Conservation (phyloP, 2,329 filamentous ascomycete genomes). For the Zymoseptoria crescenta region DNA sequence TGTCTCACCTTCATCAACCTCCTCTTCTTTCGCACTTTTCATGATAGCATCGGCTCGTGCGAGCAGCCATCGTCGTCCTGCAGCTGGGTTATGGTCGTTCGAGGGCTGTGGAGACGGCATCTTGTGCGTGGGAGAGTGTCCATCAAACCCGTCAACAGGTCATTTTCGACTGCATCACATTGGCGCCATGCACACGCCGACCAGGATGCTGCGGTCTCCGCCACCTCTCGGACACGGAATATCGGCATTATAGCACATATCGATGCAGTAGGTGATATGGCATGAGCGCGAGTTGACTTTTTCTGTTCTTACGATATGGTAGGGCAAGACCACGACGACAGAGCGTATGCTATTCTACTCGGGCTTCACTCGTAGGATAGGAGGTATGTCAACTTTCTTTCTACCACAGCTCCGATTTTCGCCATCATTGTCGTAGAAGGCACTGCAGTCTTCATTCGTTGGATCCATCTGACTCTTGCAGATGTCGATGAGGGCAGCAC, state of each 20-base stretch:
- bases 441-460: not conserved
- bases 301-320: conserved; percentile 14
- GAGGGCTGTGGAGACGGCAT: conserved; percentile 1
- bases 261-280: conserved; percentile 57
- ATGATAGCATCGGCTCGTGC: not conserved
- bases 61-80: not conserved
- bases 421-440: not conserved
- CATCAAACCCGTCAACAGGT: not conserved
- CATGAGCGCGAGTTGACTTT: not conserved
- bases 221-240: conserved; percentile 59
- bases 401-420: not conserved
- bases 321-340: conserved; percentile 95
- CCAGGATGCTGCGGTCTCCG: conserved; percentile 1
- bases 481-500: conserved; percentile 96
- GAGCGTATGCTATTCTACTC: conserved; percentile 99
- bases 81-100: not conserved
- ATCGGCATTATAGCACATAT: conserved; percentile 99
- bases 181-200: conserved; percentile 1
- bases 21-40: not conserved
- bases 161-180: conserved; percentile 4
- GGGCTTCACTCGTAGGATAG: conserved; percentile 77
- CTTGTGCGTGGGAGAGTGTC: conserved; percentile 1
- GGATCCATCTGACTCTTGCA: conserved; percentile 19
- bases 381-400: conserved; percentile 44
- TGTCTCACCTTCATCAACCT: not conserved